Conservation (phyloP, 371 early-diverging fungal species). For the Lichtheimia ramosa region DNA sequence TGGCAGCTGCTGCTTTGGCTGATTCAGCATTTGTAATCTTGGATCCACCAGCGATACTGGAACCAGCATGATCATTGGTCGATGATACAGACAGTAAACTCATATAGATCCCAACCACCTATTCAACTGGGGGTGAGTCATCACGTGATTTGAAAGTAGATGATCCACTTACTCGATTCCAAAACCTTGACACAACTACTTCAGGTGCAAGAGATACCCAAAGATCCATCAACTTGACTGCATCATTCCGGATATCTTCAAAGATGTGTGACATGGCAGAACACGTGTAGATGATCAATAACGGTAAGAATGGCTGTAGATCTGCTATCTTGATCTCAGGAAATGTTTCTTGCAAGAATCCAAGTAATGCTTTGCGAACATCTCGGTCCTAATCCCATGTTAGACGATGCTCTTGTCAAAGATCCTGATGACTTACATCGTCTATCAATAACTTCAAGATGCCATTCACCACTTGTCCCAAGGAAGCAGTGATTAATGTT, state of each 20-base stretch:
- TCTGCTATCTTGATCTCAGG: slow-evolving; percentile 47
- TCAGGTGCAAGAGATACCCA: slow-evolving; percentile 72
- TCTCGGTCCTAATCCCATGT: slow-evolving; percentile 38
- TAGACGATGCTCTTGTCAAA: too few relatives aligned
- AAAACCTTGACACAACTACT: slow-evolving; percentile 56
- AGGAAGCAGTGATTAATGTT: slow-evolving; percentile 52
- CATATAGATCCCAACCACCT: slow-evolving; percentile 42
- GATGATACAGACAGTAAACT: slow-evolving; percentile 43
- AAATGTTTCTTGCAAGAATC: slow-evolving; percentile 33
- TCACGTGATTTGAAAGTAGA: not conserved
- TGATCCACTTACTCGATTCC: slow-evolving; percentile 31
- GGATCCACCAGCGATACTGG: not conserved
- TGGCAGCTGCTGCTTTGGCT: slow-evolving; percentile 39
- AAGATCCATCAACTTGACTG: slow-evolving; percentile 73
- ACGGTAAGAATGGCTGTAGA: slow-evolving; percentile 75
- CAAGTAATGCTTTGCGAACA: slow-evolving; percentile 44
- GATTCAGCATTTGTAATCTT: slow-evolving; percentile 13
- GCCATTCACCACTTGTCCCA: slow-evolving; percentile 67
- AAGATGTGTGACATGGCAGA: slow-evolving; percentile 91
- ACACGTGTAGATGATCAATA: slow-evolving; percentile 77
- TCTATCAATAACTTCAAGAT: slow-evolving; percentile 62
- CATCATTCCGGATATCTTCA: slow-evolving; percentile 83
- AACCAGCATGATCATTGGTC: slow-evolving; percentile 15
- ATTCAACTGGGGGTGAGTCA: not conserved
- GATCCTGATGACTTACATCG: slow-evolving; percentile 64